Percentiles rank a stretch among this genome's conserved stretches.
These are phyloP conservation scores for Halophytophthora batemanensis DNA, from an alignment of 352 stramenopile genomes.

Conservation along the genomic window DNA sequence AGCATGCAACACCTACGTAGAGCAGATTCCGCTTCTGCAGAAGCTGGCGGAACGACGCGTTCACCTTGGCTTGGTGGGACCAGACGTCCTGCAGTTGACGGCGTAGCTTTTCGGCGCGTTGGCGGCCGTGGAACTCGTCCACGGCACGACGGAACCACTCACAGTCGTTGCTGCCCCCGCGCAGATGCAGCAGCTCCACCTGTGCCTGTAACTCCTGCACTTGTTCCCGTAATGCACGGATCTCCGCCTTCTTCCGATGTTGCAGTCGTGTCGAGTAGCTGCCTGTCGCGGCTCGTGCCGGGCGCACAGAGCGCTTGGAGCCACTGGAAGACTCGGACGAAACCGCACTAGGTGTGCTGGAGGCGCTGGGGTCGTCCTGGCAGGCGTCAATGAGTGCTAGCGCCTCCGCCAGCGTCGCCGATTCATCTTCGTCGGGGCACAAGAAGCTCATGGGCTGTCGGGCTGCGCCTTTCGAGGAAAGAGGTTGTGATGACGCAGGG, in stretches of 20 bases:
- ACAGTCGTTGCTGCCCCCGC: constrained; percentile 13
- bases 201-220: constrained; percentile 26
- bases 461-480: too few relatives aligned
- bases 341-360: background rate
- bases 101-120: constrained; percentile 27
- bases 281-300: background rate
- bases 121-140: constrained; percentile 23
- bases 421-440: constrained; percentile 21
- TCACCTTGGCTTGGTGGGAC: constrained; percentile 29
- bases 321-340: background rate
- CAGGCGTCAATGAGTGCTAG: constrained; percentile 37
- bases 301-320: constrained; percentile 6
- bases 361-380: constrained; percentile 8
- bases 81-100: constrained; percentile 33
- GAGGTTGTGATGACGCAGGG: too few relatives aligned
- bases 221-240: constrained; percentile 22
- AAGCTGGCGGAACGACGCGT: constrained; percentile 22
- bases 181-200: constrained; percentile 23
- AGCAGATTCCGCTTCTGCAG: constrained; percentile 24
- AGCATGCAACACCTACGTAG: constrained; percentile 22
- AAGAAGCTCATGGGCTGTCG: constrained; percentile 23
- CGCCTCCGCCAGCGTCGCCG: constrained; percentile 31
- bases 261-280: constrained; percentile 29
- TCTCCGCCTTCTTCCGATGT: constrained; percentile 29
- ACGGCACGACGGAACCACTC: constrained; percentile 21